Base-by-base conservation (phyloP, 2,329 filamentous ascomycete genomes). In the Colletotrichum filicis region DNA sequence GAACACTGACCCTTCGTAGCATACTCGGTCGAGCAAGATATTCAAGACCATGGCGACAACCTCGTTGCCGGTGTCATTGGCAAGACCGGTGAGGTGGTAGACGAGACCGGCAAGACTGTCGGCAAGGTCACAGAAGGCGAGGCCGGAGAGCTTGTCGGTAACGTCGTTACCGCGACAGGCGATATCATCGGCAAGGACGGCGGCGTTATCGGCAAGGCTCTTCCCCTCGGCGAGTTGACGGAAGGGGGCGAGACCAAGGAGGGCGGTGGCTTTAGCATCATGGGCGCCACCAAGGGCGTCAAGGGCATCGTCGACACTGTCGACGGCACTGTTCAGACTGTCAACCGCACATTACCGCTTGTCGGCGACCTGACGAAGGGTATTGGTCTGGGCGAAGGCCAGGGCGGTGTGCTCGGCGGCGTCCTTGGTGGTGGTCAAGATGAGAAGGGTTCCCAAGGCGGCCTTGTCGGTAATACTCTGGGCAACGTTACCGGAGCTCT, bases 41-140 rank as follows among this genome's bases (percentile, higher is more conserved):
- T 71, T 12, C 53, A 74, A 26, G 79, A 73, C 79, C 81, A 53
- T 64, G 76, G 56, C 55, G 82, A 82, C 35, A 77, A 82, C 64
- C 83, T 85, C 14, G 81, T 81, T 58, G 83, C 82, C 22, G 82
- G 84, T 46, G 79, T 83, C 61, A 85, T 87, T 64, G 85, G 83
- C 77, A 83, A 86, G 72, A 76, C 79, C 26, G 86, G 86, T 19
- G 84, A 86, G 19, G 83, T 87, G 22, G 78, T 87, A 49, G 85
- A 87, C 69, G 79, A 83, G 12, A 76, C 83, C 12, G 86, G 85
- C 64, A 85, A 86, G 64, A 80, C 79, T 9, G 77, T 87, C 55
- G 85, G 85, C 66, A 84, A 79, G 73, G 79, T 87, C 68, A 79
- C 80, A 64, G 82, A 84, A 55, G 81, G 83, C 26, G 82, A 87